Conservation (phyloP, 257 asterid species). For the Linaria vulgaris region DNA sequence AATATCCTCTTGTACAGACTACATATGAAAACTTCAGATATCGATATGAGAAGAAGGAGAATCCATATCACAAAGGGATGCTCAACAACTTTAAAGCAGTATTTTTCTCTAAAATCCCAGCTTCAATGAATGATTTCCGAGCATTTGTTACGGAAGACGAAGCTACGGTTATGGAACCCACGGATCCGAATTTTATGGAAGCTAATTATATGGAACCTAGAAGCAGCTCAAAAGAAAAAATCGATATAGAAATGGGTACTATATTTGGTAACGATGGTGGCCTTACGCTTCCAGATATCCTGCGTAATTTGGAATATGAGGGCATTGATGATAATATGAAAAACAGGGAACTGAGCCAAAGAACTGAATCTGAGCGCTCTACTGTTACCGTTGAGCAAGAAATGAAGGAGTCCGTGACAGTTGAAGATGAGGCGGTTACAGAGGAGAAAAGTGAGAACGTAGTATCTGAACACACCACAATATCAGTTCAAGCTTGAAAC, state of each 20-base stretch:
- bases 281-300: constrained; percentile 54
- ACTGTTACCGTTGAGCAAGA: constrained; percentile 40
- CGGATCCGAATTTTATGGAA: constrained; percentile 38
- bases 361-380: constrained; percentile 33
- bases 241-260: constrained; percentile 73
- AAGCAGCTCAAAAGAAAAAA: constrained; percentile 55
- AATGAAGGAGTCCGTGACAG: constrained; percentile 26
- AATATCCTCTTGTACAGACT: constrained; percentile 53
- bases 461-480: constrained; percentile 29
- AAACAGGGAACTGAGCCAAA: constrained; percentile 43
- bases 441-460: constrained; percentile 31
- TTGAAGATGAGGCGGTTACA: constrained; percentile 28
- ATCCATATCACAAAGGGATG: constrained; percentile 84
- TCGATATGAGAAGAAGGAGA: constrained; percentile 70
- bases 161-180: constrained; percentile 33
- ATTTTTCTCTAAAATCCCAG: constrained; percentile 72
- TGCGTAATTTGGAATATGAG: constrained; percentile 54
- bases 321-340: constrained; percentile 48
- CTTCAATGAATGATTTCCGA: constrained; percentile 64
- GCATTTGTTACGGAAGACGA: constrained; percentile 61
- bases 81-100: constrained; percentile 64
- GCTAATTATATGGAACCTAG: constrained; percentile 34
- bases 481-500: constrained; percentile 26
- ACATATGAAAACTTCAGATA: constrained; percentile 93
- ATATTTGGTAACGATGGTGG: constrained; percentile 42